phyloP scores from a whole-genome alignment of 345 rosid genomes.

The Eucalyptus tenuipes region DNA sequence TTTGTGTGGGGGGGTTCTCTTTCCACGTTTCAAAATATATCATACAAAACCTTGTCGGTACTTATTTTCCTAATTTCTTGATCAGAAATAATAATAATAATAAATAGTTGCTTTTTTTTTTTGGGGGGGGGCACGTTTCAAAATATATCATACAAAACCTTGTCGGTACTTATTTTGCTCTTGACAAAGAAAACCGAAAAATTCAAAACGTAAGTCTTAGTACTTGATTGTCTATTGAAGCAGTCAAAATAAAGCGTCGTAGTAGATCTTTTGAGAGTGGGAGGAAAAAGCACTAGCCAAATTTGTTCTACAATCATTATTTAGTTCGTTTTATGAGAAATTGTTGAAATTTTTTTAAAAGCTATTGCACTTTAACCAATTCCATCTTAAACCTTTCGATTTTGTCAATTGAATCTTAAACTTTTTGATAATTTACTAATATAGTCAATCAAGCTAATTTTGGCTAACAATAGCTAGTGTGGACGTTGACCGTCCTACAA shows the following conservation, averaged over 20 bases:
- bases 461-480: neutral
- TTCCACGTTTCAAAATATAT: neutral
- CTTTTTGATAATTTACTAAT: no score
- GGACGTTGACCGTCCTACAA: fast-evolving
- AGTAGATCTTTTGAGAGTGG: neutral
- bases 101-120: neutral
- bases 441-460: no score
- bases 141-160: neutral
- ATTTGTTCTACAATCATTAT: neutral
- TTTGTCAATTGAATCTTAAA: no score
- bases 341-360: no score
- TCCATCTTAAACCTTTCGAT: neutral
- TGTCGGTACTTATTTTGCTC: neutral
- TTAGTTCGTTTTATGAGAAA: neutral
- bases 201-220: neutral
- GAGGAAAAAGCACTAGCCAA: neutral
- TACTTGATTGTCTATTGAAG: neutral
- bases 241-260: neutral
- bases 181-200: no score
- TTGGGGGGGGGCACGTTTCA: neutral
- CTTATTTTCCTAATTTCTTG: neutral
- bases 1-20: fast-evolving
- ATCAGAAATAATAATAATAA: neutral
- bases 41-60: neutral
- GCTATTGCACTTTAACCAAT: no score